Evolutionary conservation across 192 early-diverging fungal genomes (phyloP), one percentile per base, ranked within the genome.

Genomic region (Podila epigama): DNA sequence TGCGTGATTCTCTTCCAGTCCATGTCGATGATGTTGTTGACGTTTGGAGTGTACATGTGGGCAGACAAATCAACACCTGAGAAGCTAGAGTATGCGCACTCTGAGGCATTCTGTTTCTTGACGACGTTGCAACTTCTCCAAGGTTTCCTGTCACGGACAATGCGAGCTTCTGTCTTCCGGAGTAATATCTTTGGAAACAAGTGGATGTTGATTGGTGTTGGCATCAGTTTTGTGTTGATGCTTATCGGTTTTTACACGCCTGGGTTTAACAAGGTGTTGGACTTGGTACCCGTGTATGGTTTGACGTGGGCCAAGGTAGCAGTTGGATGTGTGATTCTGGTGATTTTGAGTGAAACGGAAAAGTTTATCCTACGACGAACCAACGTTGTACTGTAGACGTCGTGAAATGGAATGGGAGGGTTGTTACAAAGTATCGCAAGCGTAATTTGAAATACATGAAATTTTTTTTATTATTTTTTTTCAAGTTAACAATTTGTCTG

Each of bases 51-150:
- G 5, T 94, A 90, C 57, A 35, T 88, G 33, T 77, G 85, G 37
- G 87, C 82, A 15, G 83, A 87, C 22, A 56, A 52, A 20, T 71
- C 71, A 13, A 39, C 51, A 12, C 29, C 59, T 4, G 61, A 65
- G 11, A 32, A 55, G 13, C 33, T 90, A 2, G 42, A 27, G 2
- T 56, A 84, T 48, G 82, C 88, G 18, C 83, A 77, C 51, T 86
- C 83, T 7, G 77, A 93, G 54, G 83, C 96, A 16, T 98, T 97
- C 78, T 79, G 87, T 27, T 86, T 90, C 16, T 81, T 98, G 58
- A 97, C 94, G 7, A 86, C 89, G 4, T 83, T 98, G 73, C 97
- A 98, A 80, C 85, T 98, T 10, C 79, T 91, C 32, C 96, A 98
- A 70, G 85, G 87, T 4, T 98, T 98, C 75, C 75, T 95, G 11